These are phyloP conservation scores for Dictyophora rubrovolvata DNA, from an alignment of 768 basidiomycete genomes.

Conservation along the genomic window DNA sequence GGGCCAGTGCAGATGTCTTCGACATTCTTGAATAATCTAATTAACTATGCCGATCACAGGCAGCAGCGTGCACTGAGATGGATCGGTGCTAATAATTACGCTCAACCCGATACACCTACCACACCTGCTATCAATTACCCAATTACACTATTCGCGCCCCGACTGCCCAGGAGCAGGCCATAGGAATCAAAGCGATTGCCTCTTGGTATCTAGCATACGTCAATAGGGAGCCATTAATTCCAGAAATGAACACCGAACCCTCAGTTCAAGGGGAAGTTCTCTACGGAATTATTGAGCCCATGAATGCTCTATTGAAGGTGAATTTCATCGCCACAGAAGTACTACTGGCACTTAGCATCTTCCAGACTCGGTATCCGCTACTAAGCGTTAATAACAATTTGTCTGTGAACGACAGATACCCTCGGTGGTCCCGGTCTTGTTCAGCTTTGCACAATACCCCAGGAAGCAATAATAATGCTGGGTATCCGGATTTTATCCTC, in stretches of 20 bases:
- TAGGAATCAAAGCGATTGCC: background rate
- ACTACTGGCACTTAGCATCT: background rate
- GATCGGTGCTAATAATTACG: too few species aligned
- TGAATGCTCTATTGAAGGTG: background rate
- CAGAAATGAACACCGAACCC: background rate
- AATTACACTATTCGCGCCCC: background rate
- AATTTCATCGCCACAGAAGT: background rate
- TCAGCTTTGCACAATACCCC: background rate
- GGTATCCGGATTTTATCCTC: background rate
- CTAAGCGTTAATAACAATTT: background rate
- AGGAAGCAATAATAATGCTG: background rate
- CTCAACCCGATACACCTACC: background rate
- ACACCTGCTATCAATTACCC: background rate
- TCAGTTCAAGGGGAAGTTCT: background rate
- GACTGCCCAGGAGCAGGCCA: background rate
- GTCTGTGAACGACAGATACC: background rate
- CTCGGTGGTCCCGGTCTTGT: background rate
- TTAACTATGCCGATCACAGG: too few species aligned
- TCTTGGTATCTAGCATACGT: background rate
- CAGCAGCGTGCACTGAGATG: too few species aligned
- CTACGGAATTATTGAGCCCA: background rate
- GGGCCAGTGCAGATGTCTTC: too few species aligned
- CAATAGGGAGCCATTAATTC: background rate
- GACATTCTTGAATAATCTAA: too few species aligned
- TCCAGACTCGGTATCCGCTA: background rate